A percentile compares a stretch with the other conserved stretches of the same genome.
Evolutionary conservation across 2,329 filamentous ascomycete species (phyloP).

Genomic region (Fusarium sp.): DNA sequence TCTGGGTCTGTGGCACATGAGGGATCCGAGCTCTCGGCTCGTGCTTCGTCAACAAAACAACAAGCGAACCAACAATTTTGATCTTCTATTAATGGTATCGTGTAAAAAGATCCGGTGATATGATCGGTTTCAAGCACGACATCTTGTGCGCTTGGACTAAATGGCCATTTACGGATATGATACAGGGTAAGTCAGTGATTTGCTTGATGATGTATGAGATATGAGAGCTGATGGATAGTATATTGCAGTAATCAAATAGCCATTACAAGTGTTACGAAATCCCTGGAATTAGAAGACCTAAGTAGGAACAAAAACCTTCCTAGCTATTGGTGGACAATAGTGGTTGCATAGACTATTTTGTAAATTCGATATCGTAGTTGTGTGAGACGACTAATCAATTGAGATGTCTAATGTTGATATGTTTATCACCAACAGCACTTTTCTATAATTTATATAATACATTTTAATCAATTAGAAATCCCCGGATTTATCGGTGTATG

Average conservation of each 20-base stretch:
- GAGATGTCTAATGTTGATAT: neutral
- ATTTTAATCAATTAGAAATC: neutral
- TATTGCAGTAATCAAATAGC: neutral
- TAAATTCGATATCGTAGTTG: too few relatives aligned
- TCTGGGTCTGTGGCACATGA: slow-evolving; percentile 16
- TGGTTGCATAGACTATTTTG: too few relatives aligned
- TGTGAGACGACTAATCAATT: too few relatives aligned
- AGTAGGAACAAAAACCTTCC: too few relatives aligned
- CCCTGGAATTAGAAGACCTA: too few relatives aligned
- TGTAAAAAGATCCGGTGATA: neutral
- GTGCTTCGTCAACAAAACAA: slow-evolving; percentile 20
- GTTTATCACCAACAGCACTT: too few relatives aligned
- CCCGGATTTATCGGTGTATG: slow-evolving; percentile 20
- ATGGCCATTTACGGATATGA: neutral
- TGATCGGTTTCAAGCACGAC: neutral
- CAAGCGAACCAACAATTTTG: slow-evolving; percentile 19
- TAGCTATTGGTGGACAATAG: too few relatives aligned
- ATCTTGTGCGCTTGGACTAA: neutral
- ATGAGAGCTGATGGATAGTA: too few relatives aligned
- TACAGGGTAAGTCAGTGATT: slow-evolving; percentile 6
- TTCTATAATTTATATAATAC: too few relatives aligned
- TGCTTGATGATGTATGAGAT: rapidly evolving
- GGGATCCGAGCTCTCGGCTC: slow-evolving; percentile 16
- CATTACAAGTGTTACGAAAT: neutral
- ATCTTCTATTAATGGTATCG: neutral